Percentiles rank a stretch among this genome's conserved stretches.
Conservation (phyloP, 1,284 basidiomycete genomes). For the Puccinia novopanici region DNA sequence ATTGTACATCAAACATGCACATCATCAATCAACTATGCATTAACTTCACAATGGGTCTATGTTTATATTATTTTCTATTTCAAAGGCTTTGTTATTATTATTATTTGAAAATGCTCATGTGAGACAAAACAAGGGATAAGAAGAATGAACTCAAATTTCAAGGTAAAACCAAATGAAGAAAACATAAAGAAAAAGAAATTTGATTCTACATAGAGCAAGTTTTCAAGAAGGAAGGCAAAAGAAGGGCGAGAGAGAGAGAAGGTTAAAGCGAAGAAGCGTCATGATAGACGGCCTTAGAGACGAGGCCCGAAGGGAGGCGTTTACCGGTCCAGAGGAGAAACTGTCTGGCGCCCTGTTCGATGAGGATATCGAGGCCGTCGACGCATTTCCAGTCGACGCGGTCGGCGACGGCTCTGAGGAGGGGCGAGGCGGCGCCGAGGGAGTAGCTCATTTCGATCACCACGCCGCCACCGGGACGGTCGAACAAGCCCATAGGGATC, state of each 20-base stretch:
- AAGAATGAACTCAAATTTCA: background rate
- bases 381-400: conserved; percentile 69
- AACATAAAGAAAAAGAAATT: background rate
- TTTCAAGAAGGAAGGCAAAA: background rate
- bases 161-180: background rate
- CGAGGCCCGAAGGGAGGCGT: conserved; percentile 36
- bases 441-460: conserved; percentile 91
- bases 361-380: conserved; percentile 76
- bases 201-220: background rate
- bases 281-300: conserved; percentile 50
- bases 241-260: background rate
- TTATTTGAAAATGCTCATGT: background rate
- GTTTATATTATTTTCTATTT: too few relatives aligned
- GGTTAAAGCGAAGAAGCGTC: conserved; percentile 11
- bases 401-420: conserved; percentile 64
- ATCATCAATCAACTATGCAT: too few relatives aligned
- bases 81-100: too few relatives aligned
- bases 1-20: too few relatives aligned
- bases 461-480: conserved; percentile 64
- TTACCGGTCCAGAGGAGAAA: conserved; percentile 75
- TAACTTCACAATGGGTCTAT: too few relatives aligned
- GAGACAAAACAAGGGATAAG: background rate
- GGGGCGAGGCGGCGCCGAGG: conserved; percentile 70
- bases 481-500: conserved; percentile 64
- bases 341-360: conserved; percentile 83